Percentiles rank a stretch among this genome's conserved stretches.
phyloP scores from a whole-genome alignment of 2,329 filamentous ascomycete genomes.

The Colletotrichum sp. region DNA sequence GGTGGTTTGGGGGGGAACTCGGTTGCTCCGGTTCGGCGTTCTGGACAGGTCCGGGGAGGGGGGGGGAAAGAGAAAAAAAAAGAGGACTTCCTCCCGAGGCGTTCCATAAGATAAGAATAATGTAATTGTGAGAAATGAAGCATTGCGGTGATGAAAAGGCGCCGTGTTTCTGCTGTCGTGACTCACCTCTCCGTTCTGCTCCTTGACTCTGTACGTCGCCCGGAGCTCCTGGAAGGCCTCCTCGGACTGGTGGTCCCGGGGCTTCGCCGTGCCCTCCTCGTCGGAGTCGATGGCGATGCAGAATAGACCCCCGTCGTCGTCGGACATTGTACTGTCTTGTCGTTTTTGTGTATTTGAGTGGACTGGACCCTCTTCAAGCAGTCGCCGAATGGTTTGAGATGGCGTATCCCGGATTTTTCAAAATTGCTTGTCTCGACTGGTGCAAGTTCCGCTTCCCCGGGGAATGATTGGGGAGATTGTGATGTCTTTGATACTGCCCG shows the following conservation, averaged over 20 bases:
- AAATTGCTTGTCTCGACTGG: not conserved
- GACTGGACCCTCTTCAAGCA: not conserved
- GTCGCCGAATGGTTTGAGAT: not conserved
- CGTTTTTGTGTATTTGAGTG: not conserved
- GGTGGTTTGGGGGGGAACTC: not conserved
- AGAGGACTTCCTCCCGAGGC: not conserved
- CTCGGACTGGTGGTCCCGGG: conserved; percentile 50
- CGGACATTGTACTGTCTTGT: not conserved
- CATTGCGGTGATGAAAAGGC: not conserved
- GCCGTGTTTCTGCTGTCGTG: not conserved
- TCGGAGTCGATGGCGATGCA: conserved; percentile 36
- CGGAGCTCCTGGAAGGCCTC: conserved; percentile 52
- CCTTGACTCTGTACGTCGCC: conserved; percentile 47
- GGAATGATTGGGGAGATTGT: not conserved
- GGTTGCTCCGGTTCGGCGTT: not conserved
- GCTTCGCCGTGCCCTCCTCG: conserved; percentile 29
- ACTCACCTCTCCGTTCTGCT: conserved; percentile 60
- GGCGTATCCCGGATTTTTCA: not conserved
- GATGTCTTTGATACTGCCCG: not conserved
- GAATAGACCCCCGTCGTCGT: conserved; percentile 34
- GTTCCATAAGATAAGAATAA: not conserved
- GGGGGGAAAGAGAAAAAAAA: not conserved
- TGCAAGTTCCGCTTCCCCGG: not conserved
- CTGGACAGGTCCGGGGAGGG: not conserved
- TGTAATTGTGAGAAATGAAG: not conserved